Conservation (phyloP, 2,329 filamentous ascomycete genomes). For the Stemphylium vesicarium region DNA sequence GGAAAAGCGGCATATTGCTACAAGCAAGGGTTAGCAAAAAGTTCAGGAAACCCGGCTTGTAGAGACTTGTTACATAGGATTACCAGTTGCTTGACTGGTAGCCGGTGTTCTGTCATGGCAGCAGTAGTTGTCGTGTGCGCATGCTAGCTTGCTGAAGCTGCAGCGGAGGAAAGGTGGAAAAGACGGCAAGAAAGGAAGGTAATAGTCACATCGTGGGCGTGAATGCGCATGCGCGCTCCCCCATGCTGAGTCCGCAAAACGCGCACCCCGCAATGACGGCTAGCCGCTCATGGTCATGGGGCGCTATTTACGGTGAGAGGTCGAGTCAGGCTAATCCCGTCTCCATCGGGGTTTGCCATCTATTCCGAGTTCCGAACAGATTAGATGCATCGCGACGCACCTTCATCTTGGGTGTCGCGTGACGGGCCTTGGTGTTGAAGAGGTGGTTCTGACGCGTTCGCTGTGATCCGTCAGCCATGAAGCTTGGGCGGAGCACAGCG, state of each 20-base stretch:
- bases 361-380: constrained; percentile 9
- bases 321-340: constrained; percentile 4
- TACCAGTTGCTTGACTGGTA: constrained; percentile 50
- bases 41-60: background rate
- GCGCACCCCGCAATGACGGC: constrained; percentile 25
- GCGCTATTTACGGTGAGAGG: constrained; percentile 13
- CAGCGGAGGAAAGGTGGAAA: background rate
- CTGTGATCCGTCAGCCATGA: background rate
- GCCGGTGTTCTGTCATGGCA: constrained; percentile 46
- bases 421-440: background rate
- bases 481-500: constrained; percentile 4
- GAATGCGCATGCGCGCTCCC: background rate
- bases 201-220: constrained; percentile 4
- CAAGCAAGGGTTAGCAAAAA: constrained; percentile 13
- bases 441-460: background rate
- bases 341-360: background rate
- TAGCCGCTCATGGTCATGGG: constrained; percentile 14
- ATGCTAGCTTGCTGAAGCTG: constrained; percentile 10
- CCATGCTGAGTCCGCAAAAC: constrained; percentile 14
- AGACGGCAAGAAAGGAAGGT: background rate
- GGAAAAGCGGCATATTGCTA: constrained; percentile 89
- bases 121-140: constrained; percentile 10
- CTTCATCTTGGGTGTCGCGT: background rate
- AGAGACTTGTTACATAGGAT: constrained; percentile 42
- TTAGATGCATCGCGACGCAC: background rate